Evolutionary conservation across 345 rosid genomes (phyloP), one percentile per base, ranked within the genome.

Genomic region (Pistacia vera): DNA sequence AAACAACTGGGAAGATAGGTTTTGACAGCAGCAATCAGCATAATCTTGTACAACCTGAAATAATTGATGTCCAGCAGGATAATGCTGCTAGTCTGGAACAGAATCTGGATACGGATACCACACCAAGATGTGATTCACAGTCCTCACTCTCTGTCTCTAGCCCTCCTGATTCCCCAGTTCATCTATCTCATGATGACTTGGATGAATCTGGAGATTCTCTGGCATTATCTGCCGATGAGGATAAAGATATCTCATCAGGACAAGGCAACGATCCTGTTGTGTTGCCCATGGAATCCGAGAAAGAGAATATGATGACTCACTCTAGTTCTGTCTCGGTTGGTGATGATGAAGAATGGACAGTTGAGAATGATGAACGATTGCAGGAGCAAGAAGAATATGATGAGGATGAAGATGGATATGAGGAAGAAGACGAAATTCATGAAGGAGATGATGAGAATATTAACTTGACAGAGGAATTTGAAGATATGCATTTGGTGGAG

Each of bases 381-480:
- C 97, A 85, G 85, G 97, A 92, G 83, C 99, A 90, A 84, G 97
- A 92, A 87, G 98, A 90, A 86, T 97, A 94, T 74, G 96, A 94
- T 59, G 98, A 94, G 83, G 97, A 91, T 84, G 98, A 88, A 79
- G 94, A 93, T 76, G 98, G 90, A 56, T 94, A 88, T 75, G 88
- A 83, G 73, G 97, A 95, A 82, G 97, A 90, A 75, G 95, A 92
- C 77, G 97, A 93, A 79, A 80, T 80, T 71, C 92, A 86, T 20
- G 96, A 89, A 72, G 93, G 84, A 81, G 94, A 87, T 78, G 95
- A 85, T 75, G 89, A 82, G 72, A 92, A 90, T 84, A 80, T 82
- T 73, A 83, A 83, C 73, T 74, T 89, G 63, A 68, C 77, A 17
- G 86, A 77, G 70, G 93, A 93, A 75, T 86, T 92, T 63, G 90